Percentiles rank a stretch among this genome's conserved stretches.
Conservation (phyloP, 768 basidiomycete genomes). For the Coprinopsis marcescibilis region DNA sequence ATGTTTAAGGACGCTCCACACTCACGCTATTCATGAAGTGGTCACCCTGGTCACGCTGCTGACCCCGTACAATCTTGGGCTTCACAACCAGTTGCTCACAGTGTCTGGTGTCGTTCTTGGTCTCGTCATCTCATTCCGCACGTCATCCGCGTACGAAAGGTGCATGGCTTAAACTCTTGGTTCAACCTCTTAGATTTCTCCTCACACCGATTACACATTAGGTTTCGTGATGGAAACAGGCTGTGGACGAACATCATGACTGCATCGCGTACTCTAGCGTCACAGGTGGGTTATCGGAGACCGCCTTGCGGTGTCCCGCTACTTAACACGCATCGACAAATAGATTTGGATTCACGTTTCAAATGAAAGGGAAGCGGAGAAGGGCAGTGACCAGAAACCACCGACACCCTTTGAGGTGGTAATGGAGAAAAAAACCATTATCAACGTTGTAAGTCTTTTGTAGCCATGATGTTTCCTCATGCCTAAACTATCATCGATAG, state of each 20-base stretch:
- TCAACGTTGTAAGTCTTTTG: conserved; percentile 42
- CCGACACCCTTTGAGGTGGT: conserved; percentile 31
- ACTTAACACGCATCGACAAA: neutral
- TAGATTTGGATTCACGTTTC: conserved; percentile 50
- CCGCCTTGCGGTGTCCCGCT: neutral
- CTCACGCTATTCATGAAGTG: conserved; percentile 24
- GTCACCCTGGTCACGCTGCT: conserved; percentile 42
- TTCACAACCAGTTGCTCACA: conserved; percentile 50
- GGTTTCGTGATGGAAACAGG: conserved; percentile 37
- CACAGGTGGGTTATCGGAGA: conserved; percentile 33
- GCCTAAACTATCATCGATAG: conserved; percentile 22
- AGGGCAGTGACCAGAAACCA: conserved; percentile 14
- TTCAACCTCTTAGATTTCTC: neutral
- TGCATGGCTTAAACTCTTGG: conserved; percentile 20
- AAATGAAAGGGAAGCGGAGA: conserved; percentile 26
- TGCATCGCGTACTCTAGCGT: conserved; percentile 47
- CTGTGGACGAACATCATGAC: conserved; percentile 53
- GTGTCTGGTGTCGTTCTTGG: conserved; percentile 70
- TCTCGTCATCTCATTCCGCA: conserved; percentile 52
- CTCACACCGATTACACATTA: neutral
- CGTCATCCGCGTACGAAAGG: conserved; percentile 44
- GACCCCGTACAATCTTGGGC: conserved; percentile 34
- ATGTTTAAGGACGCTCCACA: neutral
- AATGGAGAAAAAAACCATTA: conserved; percentile 66
- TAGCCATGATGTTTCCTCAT: neutral